Evolutionary conservation across 768 basidiomycete genomes (phyloP), one percentile per base, ranked within the genome.

Genomic region (Phylloporus sp.): DNA sequence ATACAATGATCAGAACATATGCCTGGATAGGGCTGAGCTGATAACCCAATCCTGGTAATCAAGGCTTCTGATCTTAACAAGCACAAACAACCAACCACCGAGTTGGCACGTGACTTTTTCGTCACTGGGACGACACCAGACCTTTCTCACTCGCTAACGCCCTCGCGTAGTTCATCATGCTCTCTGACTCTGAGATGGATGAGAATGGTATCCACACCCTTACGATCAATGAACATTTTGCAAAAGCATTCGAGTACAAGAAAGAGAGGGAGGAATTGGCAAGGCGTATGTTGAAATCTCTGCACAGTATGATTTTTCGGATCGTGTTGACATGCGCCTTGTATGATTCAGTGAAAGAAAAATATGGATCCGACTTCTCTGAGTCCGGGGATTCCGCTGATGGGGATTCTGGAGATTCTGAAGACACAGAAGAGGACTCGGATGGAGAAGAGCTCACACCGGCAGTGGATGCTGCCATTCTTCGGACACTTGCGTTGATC

Each of bases 401-500:
- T 0, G 75, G 76, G 12, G 72, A 71, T 18, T 77, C 73, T 1
- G 75, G 75, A 16, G 82, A 78, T 2, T 88, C 85, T 0, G 88
- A 91, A 64, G 79, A 80, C 26, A 85, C 81, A 38, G 90, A 92
- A 60, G 95, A 98, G 64, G 95, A 98, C 65, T 90, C 94, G 63
- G 89, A 95, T 51, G 97, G 94, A 13, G 91, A 92, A 59, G 91
- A 97, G 66, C 80, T 98, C 45, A 98, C 95, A 0, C 93, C 94
- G 5, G 86, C 85, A 0, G 82, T 97, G 45, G 95, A 97, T 61
- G 97, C 85, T 39, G 97, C 97, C 18, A 97, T 98, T 60, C 77
- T 98, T 35, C 77, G 92, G 43, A 98, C 93, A 1, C 76, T 99
- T 9, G 90, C 86, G 0, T 80, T 85, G 59, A 97, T 98, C 49